Evolutionary conservation across 2,329 filamentous ascomycete species (phyloP), one percentile per base, ranked within the genome.

Genomic region (Pestalotiopsis sp.): DNA sequence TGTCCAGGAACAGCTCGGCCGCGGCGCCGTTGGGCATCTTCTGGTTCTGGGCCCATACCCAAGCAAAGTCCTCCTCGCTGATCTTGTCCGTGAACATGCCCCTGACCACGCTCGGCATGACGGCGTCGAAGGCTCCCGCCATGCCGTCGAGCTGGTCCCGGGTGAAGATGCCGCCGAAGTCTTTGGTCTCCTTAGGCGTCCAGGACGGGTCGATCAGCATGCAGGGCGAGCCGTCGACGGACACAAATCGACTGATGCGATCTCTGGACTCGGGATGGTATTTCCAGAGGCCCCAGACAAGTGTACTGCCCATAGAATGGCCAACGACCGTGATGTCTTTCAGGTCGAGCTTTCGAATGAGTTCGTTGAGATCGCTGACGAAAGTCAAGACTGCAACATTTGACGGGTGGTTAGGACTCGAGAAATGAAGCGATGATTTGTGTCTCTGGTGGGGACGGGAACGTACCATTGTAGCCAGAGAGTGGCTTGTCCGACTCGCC

Each of bases 221-320:
- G 59, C 68, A 61, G 1, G 76, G 65, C 0, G 76, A 69, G 61
- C 80, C 74, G 68, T 80, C 79, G 65, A 76, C 73, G 25, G 80
- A 63, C 57, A 78, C 76, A 17, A 81, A 67, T 36, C 73, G 73
- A 17, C 52, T 20, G 49, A 79, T 60, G 14, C 75, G 75, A 27
- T 14, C 14, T 3, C 41, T 27, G 41, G 71, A 67, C 23, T 74
- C 70, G 7, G 74, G 65, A 66, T 75, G 80, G 39, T 76, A 65
- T 65, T 79, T 77, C 75, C 77, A 79, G 67, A 75, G 75, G 1
- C 77, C 76, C 78, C 78, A 80, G 2, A 73, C 68, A 2, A 80
- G 68, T 1, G 74, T 74, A n/a, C 72, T 74, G 12, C 79, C 80
- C 75, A 80, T 80, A 0, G 78, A 80, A 69, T 81, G 80, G 1